These are phyloP conservation scores for Aspergillus glaucus DNA, from an alignment of 2,329 filamentous ascomycete genomes.

Conservation along the genomic window DNA sequence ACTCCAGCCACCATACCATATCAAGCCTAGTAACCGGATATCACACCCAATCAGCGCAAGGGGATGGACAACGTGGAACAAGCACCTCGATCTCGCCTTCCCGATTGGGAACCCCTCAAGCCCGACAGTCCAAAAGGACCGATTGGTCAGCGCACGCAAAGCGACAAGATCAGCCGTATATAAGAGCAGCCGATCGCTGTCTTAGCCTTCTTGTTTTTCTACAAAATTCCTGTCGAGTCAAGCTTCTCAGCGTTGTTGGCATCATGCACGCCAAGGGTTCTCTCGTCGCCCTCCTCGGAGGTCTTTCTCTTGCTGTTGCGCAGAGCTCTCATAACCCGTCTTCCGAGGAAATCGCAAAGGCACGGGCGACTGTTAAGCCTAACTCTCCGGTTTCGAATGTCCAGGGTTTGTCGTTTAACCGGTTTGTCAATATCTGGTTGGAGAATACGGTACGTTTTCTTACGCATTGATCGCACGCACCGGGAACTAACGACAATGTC, in stretches of 20 bases:
- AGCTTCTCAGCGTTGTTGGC: neutral
- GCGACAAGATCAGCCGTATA: neutral
- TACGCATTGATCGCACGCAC: neutral
- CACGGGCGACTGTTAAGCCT: constrained; percentile 53
- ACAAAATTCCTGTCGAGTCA: neutral
- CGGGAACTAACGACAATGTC: neutral
- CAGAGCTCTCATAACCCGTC: constrained; percentile 21
- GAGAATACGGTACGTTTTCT: constrained; percentile 59
- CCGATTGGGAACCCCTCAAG: neutral
- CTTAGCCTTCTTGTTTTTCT: neutral
- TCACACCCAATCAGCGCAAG: neutral
- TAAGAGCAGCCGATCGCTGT: neutral
- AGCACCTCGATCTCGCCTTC: neutral
- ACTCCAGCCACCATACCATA: neutral
- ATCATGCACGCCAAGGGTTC: constrained; percentile 15
- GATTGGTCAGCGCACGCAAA: neutral
- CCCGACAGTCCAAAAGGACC: neutral
- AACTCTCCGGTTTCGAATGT: constrained; percentile 57
- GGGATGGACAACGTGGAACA: neutral
- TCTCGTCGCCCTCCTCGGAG: constrained; percentile 17
- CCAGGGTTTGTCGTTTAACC: constrained; percentile 65
- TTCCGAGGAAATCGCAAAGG: constrained; percentile 19
- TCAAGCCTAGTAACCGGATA: neutral
- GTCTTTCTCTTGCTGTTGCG: constrained; percentile 12
- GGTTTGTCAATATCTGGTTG: constrained; percentile 67